Evolutionary conservation across 768 basidiomycete genomes (phyloP), one percentile per base, ranked within the genome.

Genomic region (Jaapia argillacea): DNA sequence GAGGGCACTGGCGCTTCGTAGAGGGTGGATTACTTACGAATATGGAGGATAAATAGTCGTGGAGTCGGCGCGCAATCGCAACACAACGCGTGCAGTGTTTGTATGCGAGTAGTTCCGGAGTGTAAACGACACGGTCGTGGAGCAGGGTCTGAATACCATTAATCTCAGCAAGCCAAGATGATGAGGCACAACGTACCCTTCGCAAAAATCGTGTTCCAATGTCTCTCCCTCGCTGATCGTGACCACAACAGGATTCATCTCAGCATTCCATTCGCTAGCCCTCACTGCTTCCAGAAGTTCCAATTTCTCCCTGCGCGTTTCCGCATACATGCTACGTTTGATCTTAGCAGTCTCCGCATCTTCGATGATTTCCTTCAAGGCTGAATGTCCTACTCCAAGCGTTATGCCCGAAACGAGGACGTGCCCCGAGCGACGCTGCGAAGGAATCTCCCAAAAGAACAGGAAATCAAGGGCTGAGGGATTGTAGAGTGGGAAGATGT

Each of bases 271-370:
- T 57, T 83, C 78, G 47, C 81, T 81, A 3, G 67, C 60, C 26
- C 76, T 67, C 33, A 96, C 71, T 6, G 79, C 76, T 40, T 77
- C 67, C 41, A 93, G 54, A 24, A 93, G 63, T 41, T 79, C 77
- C 50, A 60, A 58, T 54, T 77, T 78, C 60, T 91, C 80, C 39
- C 83, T 69, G 48, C 74, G 76, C 4, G 91, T 94, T 66, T 97
- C 90, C 18, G 88, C 89, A 55, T 90, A 97, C 75, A 96, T 89
- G 49, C 77, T 88, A 36, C 90, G 74, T 47, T 80, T 85, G 20
- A 70, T 71, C 60, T 86, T 85, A 7, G 71, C 71, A 36, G 62
- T 66, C 53, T 79, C 78, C 6, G 75, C 72, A 16, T 72, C 68
- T 39, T 75, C 69, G 4, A 91, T 69, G 27, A 81, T 65, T 39